A percentile compares a stretch with the other conserved stretches of the same genome.
Conservation (phyloP, 1,139 yeast genomes). For the Pichia sp. region DNA sequence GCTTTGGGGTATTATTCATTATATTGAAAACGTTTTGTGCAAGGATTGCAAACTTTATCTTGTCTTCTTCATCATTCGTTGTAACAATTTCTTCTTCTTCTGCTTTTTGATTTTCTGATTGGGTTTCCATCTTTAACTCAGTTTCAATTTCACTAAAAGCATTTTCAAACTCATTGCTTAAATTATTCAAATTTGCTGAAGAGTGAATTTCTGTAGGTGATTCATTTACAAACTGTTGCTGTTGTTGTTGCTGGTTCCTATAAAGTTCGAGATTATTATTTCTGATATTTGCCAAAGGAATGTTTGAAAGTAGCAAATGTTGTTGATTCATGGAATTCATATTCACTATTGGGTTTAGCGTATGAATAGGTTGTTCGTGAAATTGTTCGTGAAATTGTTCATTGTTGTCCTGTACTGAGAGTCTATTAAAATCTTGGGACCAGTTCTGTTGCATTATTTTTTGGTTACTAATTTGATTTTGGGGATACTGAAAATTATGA, state of each 20-base stretch:
- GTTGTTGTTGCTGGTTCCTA: background rate
- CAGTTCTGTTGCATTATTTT: background rate
- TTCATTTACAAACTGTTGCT: slow-evolving; percentile 1
- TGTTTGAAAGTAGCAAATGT: no score
- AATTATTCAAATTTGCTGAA: slow-evolving; percentile 3
- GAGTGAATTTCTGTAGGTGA: background rate
- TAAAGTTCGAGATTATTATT: no score
- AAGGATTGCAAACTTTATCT: slow-evolving; percentile 28
- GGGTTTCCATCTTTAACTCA: slow-evolving; percentile 12
- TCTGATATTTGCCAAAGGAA: no score
- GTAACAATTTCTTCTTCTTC: slow-evolving; percentile 5
- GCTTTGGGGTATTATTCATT: slow-evolving; percentile 27
- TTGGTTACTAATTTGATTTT: background rate
- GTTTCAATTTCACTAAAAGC: slow-evolving; percentile 23
- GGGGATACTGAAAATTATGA: background rate
- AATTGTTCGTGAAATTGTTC: background rate
- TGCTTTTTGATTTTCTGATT: slow-evolving; percentile 3
- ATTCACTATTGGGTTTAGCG: no score
- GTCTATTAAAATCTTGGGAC: slow-evolving; percentile 3
- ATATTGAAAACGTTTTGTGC: slow-evolving; percentile 29
- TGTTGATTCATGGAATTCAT: no score
- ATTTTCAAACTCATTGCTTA: slow-evolving; percentile 16
- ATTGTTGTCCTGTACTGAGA: background rate
- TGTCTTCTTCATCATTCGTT: slow-evolving; percentile 20
- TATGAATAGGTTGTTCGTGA: background rate